These are phyloP conservation scores for Lactifluus hygrophoroides DNA, from an alignment of 768 basidiomycete genomes.

Conservation along the genomic window DNA sequence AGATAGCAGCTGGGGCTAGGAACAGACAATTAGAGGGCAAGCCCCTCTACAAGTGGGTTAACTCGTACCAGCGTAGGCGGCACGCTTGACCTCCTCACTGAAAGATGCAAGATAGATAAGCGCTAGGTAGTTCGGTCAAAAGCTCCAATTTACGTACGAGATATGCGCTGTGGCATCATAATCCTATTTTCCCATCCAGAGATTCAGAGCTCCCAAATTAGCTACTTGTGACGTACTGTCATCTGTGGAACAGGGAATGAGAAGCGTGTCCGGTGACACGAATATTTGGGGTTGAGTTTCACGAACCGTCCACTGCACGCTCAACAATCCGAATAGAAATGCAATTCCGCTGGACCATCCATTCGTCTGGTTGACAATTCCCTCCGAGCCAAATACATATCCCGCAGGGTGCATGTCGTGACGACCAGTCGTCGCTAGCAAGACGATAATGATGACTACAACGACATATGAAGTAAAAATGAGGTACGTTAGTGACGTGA, in stretches of 20 bases:
- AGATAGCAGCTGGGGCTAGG: constrained; percentile 12
- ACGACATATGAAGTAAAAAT: background rate
- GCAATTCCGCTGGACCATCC: constrained; percentile 74
- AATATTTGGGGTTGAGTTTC: background rate
- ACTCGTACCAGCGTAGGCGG: constrained; percentile 58
- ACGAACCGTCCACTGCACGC: constrained; percentile 81
- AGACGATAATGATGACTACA: constrained; percentile 73
- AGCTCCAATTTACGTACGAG: constrained; percentile 40
- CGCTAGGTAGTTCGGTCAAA: background rate
- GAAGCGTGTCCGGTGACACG: background rate
- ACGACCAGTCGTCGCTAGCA: constrained; percentile 65
- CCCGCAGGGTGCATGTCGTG: constrained; percentile 71
- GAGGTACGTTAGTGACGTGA: background rate
- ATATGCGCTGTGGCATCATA: constrained; percentile 80
- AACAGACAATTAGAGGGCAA: background rate
- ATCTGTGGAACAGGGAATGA: constrained; percentile 32
- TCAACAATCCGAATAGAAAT: constrained; percentile 76
- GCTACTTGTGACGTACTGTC: constrained; percentile 36
- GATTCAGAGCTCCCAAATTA: background rate
- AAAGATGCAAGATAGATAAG: background rate
- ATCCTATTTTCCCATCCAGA: constrained; percentile 36
- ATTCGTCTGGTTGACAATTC: constrained; percentile 72
- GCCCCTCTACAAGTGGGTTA: too few relatives aligned
- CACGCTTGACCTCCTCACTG: constrained; percentile 73
- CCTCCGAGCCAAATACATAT: constrained; percentile 72